Base-by-base conservation (phyloP, 148 eudicot genomes). In the Arctostaphylos glauca region DNA sequence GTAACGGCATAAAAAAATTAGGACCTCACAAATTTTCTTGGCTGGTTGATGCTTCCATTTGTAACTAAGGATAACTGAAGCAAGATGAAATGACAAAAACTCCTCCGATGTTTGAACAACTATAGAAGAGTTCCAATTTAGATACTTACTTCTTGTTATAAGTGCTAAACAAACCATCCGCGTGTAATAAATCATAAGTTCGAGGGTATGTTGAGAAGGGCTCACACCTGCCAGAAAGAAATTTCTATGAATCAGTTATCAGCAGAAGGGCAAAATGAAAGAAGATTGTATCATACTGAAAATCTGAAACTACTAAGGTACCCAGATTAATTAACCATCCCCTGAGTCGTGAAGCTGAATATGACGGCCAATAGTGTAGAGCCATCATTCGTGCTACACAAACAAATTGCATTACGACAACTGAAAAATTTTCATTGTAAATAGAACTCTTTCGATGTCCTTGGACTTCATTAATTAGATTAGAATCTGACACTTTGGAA, bases 121-220 rank as follows among this genome's bases (percentile, higher is more conserved):
- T 46, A 56, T 46, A 48, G 14, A 79, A 23, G 54, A 46, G 21
- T 48, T 60, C 44, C 18, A 67, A 12, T 46, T 72, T 5, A 70
- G 81, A 56, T 77, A 80, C 89, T 90, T 77, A 88, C 92, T 77
- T 90, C 81, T 76, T 64, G 85, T 66, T 84, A 67, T 90, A 90
- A 83, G 84, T 74, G 77, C 89, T 87, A 66, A 90, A 90, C 81
- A 90, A n/a, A 21, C 89, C 85, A 84, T 90, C 88, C 15, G 91
- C 92, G 7, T 90, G 92, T 77, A 90, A 70, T 50, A 90, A 84
- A 79, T 90, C 92, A 52, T 90, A 90, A 10, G 92, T 90, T 73
- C 92, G 84, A 67, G 92, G 92, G 83, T 90, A 90, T 13, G 92
- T 88, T 21, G 90, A 90, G 84, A 90, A 90, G 81, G 92, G 89